These are phyloP conservation scores for Penicillium goetzii DNA, from an alignment of 495 filamentous ascomycete species.

Conservation along the genomic window DNA sequence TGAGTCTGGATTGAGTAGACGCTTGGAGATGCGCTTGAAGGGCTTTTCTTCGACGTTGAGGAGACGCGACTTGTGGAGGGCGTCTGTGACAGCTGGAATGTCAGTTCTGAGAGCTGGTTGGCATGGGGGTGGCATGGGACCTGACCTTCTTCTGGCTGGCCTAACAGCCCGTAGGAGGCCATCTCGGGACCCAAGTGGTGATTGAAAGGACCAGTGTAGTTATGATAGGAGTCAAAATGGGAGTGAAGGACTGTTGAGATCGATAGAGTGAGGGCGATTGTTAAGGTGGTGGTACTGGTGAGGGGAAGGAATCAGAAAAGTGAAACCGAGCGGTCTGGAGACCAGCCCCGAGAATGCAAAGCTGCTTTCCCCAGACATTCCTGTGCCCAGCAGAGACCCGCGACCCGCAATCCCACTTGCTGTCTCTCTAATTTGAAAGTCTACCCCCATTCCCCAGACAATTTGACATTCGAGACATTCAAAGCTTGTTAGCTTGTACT, in stretches of 20 bases:
- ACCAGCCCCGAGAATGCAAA: slow-evolving; percentile 14
- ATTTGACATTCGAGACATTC: slow-evolving; percentile 4
- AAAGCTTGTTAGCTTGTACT: slow-evolving; percentile 1
- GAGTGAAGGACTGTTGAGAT: background rate
- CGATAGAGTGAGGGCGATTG: background rate
- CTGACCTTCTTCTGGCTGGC: slow-evolving; percentile 58
- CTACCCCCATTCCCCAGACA: background rate
- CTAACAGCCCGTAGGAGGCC: slow-evolving; percentile 52
- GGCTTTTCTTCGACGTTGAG: slow-evolving; percentile 91
- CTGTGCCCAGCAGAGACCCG: background rate
- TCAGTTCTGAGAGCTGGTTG: slow-evolving; percentile 26
- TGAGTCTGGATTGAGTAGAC: slow-evolving; percentile 68
- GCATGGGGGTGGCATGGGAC: slow-evolving; percentile 10
- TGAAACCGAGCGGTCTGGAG: slow-evolving; percentile 35
- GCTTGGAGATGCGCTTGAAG: slow-evolving; percentile 86
- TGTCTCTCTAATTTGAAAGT: background rate
- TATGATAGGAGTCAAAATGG: background rate
- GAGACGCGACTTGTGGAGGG: slow-evolving; percentile 87
- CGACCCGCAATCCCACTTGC: slow-evolving; percentile 8
- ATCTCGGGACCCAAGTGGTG: slow-evolving; percentile 26
- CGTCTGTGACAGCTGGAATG: slow-evolving; percentile 53
- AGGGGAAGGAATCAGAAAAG: slow-evolving; percentile 18
- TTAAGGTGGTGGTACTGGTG: background rate
- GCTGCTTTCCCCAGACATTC: slow-evolving; percentile 27
- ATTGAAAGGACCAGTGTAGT: too few relatives aligned